Evolutionary conservation across 2,329 filamentous ascomycete species (phyloP), one percentile per base, ranked within the genome.

Genomic region (Penicillium hesseltinei): DNA sequence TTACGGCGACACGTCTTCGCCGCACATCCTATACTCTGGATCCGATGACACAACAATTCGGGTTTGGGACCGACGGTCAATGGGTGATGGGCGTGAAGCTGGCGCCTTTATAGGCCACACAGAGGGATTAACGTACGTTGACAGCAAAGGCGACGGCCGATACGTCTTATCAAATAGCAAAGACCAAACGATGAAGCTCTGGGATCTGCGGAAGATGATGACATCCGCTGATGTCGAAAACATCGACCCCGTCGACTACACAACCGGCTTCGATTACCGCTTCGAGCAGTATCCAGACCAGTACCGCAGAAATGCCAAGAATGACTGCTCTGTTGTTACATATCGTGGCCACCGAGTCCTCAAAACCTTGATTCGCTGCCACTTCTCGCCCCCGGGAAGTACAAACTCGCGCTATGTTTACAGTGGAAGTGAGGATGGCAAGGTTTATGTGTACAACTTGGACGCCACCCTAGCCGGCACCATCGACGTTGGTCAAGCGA

Each of bases 121-220:
- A 0, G 85, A 88, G 71, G 85, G 85, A 7, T 65, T 88, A 49
- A 88, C 85, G 0, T 88, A 87, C 60, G 84, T 88, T 35, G 85
- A 88, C 70, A 93, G 89, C 74, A 93, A 97, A 81, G 91, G 90
- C 40, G 91, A 96, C 68, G 86, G 87, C 2, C 84, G 93, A 56
- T 97, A 97, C 72, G 89, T 97, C 9, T 84, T 99, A 27, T 92
- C 88, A 64, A 99, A 99, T 68, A 91, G 87, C 60, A 99, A 97
- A 71, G 94, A 99, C 70, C 94, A 97, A 74, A 93, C 88, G 42
- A 96, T 96, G 85, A 97, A 97, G 76, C 82, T 99, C 0, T 99
- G 94, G 94, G 94, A 99, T 73, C 73, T 97, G 55, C 83, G 93
- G 51, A 95, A 90, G 81, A 93, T 92, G 82, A 90, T 94, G 80